A percentile compares a stretch with the other conserved stretches of the same genome.
These are phyloP conservation scores for Gloeostereum incarnatum DNA, from an alignment of 768 basidiomycete genomes.

Conservation along the genomic window DNA sequence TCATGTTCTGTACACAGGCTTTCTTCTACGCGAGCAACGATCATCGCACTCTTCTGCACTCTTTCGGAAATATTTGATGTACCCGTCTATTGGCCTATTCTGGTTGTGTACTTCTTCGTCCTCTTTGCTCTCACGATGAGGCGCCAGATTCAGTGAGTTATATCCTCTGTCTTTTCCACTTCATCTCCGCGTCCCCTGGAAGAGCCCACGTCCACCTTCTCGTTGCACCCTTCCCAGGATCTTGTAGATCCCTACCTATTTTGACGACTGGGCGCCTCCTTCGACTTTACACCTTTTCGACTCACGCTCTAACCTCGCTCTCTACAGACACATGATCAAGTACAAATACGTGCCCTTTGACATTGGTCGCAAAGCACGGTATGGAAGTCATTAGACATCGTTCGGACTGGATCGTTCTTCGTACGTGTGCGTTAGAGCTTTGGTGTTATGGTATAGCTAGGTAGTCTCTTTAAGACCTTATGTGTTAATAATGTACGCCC, in stretches of 20 bases:
- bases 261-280: too few relatives aligned
- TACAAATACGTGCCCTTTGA: constrained; percentile 97
- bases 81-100: constrained; percentile 98
- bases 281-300: background rate
- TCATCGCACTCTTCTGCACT: constrained; percentile 74
- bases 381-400: constrained; percentile 43
- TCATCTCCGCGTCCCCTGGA: background rate
- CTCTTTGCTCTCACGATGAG: constrained; percentile 94
- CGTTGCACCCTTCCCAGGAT: too few relatives aligned
- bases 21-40: constrained; percentile 82
- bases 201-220: too few relatives aligned
- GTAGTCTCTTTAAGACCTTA: too few relatives aligned
- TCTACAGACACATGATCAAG: constrained; percentile 95
- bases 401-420: too few relatives aligned
- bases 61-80: constrained; percentile 85
- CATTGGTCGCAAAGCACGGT: constrained; percentile 87
- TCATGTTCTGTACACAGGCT: constrained; percentile 44
- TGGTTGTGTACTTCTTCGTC: constrained; percentile 94
- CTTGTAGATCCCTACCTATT: too few relatives aligned
- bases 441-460: too few relatives aligned
- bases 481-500: too few relatives aligned
- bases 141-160: constrained; percentile 87
- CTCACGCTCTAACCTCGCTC: constrained; percentile 4
- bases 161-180: constrained; percentile 3
- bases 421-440: too few relatives aligned